Base-by-base conservation (phyloP, 1,284 basidiomycete species). In the Papiliotrema nemorosa region DNA sequence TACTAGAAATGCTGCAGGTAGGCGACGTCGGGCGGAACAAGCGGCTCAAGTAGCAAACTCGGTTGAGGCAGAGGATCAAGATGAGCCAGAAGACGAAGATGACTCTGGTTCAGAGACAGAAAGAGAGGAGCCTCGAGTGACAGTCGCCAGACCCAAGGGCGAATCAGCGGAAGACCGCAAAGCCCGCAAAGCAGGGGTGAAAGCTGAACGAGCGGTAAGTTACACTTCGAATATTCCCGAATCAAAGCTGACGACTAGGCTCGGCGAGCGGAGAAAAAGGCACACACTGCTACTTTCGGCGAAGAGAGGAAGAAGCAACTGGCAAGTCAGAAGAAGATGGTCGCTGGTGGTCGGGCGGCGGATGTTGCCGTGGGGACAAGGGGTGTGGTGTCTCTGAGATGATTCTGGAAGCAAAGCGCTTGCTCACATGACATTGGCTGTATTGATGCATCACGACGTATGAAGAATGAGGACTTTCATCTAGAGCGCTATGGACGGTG, bases 81-180 rank as follows among this genome's bases (percentile, higher is more conserved):
- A 55, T 16, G 66, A 61, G 62, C n/a, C n/a, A n/a, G 72, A 50
- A 61, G 54, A 72, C 14, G 63, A 73, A 7, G 75, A 77, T 13
- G 77, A 78, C 48, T 62, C 60, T 49, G 63, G 59, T 46, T 76
- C 69, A 18, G 73, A 74, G 52, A 74, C 69, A 3, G 69, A 72
- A 54, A 52, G 54, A n/a, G 69, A 72, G 46, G 55, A 55, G 35
- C 55, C 63, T 24, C 53, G 57, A 36, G 67, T 67, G 20, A 77
- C 76, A 1, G 72, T 89, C 47, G 75, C 81, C n/a, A 81, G 93
- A 22, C 77, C 84, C 0, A 85, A 85, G 57, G 79, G 84, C 56
- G 96, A 99, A 75, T 81, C 84, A 3, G 82, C 83, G 50, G 91
- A 92, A 60, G 90, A 89, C 40, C 90, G 90, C 73, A 90, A 85